These are phyloP conservation scores for Solanum sparsipilum DNA, from an alignment of 257 asterid genomes.

Conservation along the genomic window DNA sequence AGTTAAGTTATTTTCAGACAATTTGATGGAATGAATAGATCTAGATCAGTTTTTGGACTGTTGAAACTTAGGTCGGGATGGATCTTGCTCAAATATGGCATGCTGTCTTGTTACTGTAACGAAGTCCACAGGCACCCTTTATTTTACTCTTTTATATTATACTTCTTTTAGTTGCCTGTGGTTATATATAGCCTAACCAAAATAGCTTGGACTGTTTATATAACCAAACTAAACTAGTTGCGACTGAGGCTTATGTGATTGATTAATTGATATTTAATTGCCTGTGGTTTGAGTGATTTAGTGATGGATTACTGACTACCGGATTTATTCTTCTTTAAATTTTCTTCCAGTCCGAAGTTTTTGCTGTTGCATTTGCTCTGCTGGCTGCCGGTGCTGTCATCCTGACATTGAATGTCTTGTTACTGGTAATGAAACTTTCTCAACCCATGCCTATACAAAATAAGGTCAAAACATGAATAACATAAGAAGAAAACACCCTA, in stretches of 20 bases:
- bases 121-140: not conserved
- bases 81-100: not conserved
- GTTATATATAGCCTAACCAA: not conserved
- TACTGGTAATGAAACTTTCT: constrained; percentile 50
- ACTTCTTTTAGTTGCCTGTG: not conserved
- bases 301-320: not conserved
- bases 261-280: not conserved
- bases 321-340: not conserved
- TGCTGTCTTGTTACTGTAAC: not conserved
- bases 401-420: constrained; percentile 82
- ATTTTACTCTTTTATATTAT: not conserved
- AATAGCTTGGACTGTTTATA: not conserved
- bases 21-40: not conserved
- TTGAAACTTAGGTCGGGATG: not conserved
- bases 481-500: not conserved
- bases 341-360: constrained; percentile 75
- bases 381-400: constrained; percentile 88
- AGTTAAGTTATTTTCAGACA: not conserved
- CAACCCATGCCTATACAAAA: not conserved
- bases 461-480: not conserved
- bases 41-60: not conserved
- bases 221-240: not conserved
- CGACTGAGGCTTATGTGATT: not conserved
- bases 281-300: not conserved
- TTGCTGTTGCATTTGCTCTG: constrained; percentile 94